These are phyloP conservation scores for Cinnamomum micranthum DNA, from an alignment of 164 flowering plant species.

Conservation along the genomic window DNA sequence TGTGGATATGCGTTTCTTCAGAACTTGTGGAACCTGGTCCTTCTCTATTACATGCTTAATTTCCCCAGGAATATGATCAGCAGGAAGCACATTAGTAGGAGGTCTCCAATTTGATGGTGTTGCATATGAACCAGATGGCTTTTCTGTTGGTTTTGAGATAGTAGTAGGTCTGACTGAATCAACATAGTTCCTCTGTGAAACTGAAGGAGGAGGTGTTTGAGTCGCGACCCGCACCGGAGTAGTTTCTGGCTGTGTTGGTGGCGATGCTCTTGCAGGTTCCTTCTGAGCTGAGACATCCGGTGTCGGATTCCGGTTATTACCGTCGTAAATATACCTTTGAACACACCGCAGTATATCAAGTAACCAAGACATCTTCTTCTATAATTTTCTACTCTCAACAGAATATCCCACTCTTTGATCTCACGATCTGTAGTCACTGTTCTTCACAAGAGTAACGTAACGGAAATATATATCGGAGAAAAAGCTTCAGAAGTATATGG, in stretches of 20 bases:
- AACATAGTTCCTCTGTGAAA: background rate
- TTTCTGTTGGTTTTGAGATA: background rate
- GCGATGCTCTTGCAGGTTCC: background rate
- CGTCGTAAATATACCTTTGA: background rate
- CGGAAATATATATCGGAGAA: no score
- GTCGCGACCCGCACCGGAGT: background rate
- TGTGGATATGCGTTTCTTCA: slow-evolving; percentile 18
- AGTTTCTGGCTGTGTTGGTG: background rate
- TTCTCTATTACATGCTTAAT: slow-evolving; percentile 19
- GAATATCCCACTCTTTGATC: no score
- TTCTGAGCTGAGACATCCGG: background rate
- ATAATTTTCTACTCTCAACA: no score
- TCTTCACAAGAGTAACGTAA: no score
- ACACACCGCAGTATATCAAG: slow-evolving; percentile 4
- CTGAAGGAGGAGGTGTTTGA: background rate
- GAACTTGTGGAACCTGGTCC: slow-evolving; percentile 26
- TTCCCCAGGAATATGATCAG: slow-evolving; percentile 21
- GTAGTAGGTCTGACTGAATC: background rate
- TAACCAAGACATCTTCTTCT: background rate
- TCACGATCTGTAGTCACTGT: no score
- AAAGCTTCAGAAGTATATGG: no score
- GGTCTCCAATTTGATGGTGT: no score
- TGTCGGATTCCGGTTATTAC: background rate
- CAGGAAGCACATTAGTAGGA: background rate
- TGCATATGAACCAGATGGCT: background rate